Conservation (phyloP, 495 filamentous ascomycete genomes). For the Stereocaulon alpinum region DNA sequence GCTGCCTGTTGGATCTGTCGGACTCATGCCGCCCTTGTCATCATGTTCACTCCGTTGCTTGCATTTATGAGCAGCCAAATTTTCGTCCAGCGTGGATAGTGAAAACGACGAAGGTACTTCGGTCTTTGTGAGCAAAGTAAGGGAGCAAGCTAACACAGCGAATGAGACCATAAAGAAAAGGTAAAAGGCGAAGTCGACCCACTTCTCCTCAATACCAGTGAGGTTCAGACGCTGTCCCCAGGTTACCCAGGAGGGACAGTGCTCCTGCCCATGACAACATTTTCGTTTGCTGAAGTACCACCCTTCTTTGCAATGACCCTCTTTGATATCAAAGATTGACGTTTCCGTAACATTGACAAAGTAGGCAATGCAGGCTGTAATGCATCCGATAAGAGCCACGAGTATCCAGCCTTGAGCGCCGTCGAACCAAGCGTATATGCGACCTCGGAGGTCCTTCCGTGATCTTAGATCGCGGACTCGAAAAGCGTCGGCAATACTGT, state of each 20-base stretch:
- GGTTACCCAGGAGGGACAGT: slow-evolving; percentile 61
- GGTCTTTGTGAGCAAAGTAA: slow-evolving; percentile 83
- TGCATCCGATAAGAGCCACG: slow-evolving; percentile 78
- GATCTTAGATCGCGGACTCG: slow-evolving; percentile 72
- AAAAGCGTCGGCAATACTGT: slow-evolving; percentile 89
- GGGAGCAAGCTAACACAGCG: slow-evolving; percentile 59
- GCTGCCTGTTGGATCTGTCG: slow-evolving; percentile 16
- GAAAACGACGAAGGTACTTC: slow-evolving; percentile 80
- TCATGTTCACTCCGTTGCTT: slow-evolving; percentile 32
- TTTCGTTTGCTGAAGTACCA: slow-evolving; percentile 66
- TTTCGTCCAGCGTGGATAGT: slow-evolving; percentile 81
- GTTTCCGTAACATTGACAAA: slow-evolving; percentile 79
- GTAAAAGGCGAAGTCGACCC: slow-evolving; percentile 69
- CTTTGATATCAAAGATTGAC: slow-evolving; percentile 78
- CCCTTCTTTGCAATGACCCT: slow-evolving; percentile 65
- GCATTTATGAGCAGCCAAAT: slow-evolving; percentile 40
- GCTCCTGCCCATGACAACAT: slow-evolving; percentile 59
- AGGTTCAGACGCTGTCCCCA: slow-evolving; percentile 61
- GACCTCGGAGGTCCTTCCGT: slow-evolving; percentile 75
- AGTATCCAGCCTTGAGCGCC: slow-evolving; percentile 91
- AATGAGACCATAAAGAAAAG: slow-evolving; percentile 60
- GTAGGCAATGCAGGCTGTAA: slow-evolving; percentile 81
- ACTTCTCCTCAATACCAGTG: slow-evolving; percentile 38
- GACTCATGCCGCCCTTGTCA: slow-evolving; percentile 30
- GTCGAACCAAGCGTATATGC: slow-evolving; percentile 67